Evolutionary conservation across 1,284 basidiomycete species (phyloP), one percentile per base, ranked within the genome.

Genomic region (Cystobasidiaceae sp.): DNA sequence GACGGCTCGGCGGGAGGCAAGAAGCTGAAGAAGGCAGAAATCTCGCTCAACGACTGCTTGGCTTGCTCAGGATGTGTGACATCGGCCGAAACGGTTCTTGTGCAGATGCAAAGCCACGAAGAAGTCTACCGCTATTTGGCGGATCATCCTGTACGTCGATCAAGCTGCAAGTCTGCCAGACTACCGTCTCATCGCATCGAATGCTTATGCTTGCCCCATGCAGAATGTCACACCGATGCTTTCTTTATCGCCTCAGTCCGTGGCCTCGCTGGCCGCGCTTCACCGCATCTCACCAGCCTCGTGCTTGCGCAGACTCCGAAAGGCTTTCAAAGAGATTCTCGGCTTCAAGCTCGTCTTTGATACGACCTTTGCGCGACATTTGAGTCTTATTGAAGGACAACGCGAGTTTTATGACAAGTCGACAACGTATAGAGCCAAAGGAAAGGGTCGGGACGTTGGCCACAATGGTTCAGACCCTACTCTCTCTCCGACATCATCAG

Each of bases 61-160:
- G 80, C 80, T 25, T 80, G 80, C 76, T 79, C 78, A 77, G 94
- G 94, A 1, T 98, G 94, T 74, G 97, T 98, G 73, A 98, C 94
- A 1, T 96, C 93, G 50, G 94, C 94, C 34, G 94, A 98, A 81
- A 94, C 90, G 13, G 87, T 98, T 37, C 83, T 98, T 66, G 96
- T 98, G 75, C 93, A 91, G n/a, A 84, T 96, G 67, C 96, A 98
- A 78, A 94, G 90, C 15, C 93, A 97, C 74, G 85, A 85, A 25
- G 93, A 98, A 77, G 90, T 98, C 1, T 82, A 93, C 45, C 82
- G 82, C 55, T 87, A 89, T 71, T 81, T 96, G 25, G 28, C 44
- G 15, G 72, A 72, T 39, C 70, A 71, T n/a, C 68, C 71, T 6
- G 73, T 73, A 77, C 81, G 44, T 76, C n/a, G n/a, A n/a, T n/a